Percentiles rank a stretch among this genome's conserved stretches.
phyloP scores from a whole-genome alignment of 148 eudicot genomes.

The Pouteria glomerata region DNA sequence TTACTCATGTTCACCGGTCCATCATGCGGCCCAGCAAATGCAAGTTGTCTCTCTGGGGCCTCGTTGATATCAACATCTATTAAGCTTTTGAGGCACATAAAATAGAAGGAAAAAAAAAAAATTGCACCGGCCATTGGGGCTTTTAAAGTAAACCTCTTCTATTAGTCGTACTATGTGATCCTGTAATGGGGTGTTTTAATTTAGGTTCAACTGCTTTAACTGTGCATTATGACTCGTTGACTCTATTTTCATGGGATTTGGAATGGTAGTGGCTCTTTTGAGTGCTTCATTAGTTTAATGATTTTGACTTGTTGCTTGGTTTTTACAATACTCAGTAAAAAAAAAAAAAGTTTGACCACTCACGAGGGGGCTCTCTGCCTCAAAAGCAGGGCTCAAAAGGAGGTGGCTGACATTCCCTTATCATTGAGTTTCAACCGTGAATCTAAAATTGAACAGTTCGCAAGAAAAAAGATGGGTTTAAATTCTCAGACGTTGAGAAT shows the following conservation, averaged over 20 bases:
- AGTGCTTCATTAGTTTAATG: neutral
- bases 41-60: neutral
- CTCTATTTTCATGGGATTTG: neutral
- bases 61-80: too few relatives aligned
- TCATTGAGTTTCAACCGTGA: too few relatives aligned
- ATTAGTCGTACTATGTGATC: conserved; percentile 1
- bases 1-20: neutral
- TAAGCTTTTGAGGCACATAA: too few relatives aligned
- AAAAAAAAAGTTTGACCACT: too few relatives aligned
- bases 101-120: neutral
- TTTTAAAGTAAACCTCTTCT: neutral
- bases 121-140: neutral
- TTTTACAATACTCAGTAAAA: too few relatives aligned
- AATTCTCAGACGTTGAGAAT: too few relatives aligned
- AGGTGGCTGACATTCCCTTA: too few relatives aligned
- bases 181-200: neutral
- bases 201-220: neutral
- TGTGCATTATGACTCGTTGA: neutral
- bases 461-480: too few relatives aligned
- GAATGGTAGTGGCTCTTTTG: neutral
- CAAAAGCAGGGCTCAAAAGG: too few relatives aligned
- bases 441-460: too few relatives aligned
- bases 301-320: neutral
- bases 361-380: too few relatives aligned
- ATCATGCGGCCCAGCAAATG: neutral